Conservation (phyloP, 2,329 filamentous ascomycete species). For the Aureobasidium musti region DNA sequence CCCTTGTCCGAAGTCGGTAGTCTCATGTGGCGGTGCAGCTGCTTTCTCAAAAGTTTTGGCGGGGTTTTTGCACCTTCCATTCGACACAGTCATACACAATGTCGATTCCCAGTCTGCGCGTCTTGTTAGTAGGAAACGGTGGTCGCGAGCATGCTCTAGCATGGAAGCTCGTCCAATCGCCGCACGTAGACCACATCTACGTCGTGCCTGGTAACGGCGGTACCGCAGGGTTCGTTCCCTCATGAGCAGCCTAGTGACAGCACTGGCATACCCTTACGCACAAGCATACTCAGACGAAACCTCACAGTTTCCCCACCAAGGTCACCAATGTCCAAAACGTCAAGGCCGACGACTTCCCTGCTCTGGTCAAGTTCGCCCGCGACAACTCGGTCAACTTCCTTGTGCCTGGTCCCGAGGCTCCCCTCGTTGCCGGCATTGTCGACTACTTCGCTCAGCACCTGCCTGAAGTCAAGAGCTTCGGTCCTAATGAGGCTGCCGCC, state of each 20-base stretch:
- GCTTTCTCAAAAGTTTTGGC: constrained; percentile 7
- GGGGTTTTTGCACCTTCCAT: constrained; percentile 11
- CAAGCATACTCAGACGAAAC: constrained; percentile 29
- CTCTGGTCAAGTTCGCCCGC: constrained; percentile 73
- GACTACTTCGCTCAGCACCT: constrained; percentile 67
- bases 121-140: constrained; percentile 90
- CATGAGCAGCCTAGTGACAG: background rate
- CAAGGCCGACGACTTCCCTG: constrained; percentile 73
- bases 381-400: constrained; percentile 76
- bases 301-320: constrained; percentile 38
- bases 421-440: constrained; percentile 88
- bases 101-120: constrained; percentile 52
- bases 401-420: constrained; percentile 87
- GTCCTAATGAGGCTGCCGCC: constrained; percentile 80
- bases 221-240: constrained; percentile 57
- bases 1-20: constrained; percentile 16
- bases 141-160: constrained; percentile 92
- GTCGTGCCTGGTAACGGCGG: constrained; percentile 81
- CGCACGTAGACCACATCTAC: constrained; percentile 72
- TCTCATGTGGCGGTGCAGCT: background rate
- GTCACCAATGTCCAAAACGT: constrained; percentile 65
- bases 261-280: too few relatives aligned
- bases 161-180: constrained; percentile 88
- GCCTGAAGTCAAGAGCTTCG: constrained; percentile 72
- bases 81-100: constrained; percentile 31